Conservation (phyloP, 2,329 filamentous ascomycete genomes). For the Aspergillus quadrilineatus region DNA sequence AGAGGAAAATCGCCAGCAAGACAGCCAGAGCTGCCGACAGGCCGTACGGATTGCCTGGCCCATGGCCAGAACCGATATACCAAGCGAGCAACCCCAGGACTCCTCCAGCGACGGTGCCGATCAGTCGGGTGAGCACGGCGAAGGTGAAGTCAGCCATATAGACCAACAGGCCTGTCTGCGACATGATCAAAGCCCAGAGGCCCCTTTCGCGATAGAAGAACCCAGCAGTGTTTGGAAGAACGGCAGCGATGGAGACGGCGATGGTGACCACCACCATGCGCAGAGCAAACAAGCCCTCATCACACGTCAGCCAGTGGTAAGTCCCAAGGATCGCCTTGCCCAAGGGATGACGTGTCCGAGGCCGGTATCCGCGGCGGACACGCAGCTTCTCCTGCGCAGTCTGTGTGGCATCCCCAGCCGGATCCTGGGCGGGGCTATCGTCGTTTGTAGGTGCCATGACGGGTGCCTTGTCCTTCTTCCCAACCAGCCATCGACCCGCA, state of each 20-base stretch:
- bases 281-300: slow-evolving; percentile 48
- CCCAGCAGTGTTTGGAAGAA: slow-evolving; percentile 45
- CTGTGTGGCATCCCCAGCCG: slow-evolving; percentile 33
- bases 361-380: slow-evolving; percentile 35
- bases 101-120: slow-evolving; percentile 51
- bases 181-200: slow-evolving; percentile 55
- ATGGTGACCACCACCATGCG: slow-evolving; percentile 52
- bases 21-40: slow-evolving; percentile 45
- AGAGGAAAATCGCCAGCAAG: slow-evolving; percentile 35
- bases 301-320: slow-evolving; percentile 44
- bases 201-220: slow-evolving; percentile 56
- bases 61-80: slow-evolving; percentile 53
- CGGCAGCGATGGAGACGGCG: slow-evolving; percentile 44
- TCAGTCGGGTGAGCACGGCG: slow-evolving; percentile 42
- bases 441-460: slow-evolving; percentile 13
- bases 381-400: slow-evolving; percentile 39
- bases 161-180: slow-evolving; percentile 49
- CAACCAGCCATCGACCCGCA: slow-evolving; percentile 41
- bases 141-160: slow-evolving; percentile 55
- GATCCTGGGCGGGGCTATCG: slow-evolving; percentile 27
- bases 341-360: slow-evolving; percentile 26
- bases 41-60: slow-evolving; percentile 52
- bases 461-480: slow-evolving; percentile 27
- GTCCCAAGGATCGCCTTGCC: slow-evolving; percentile 30
- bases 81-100: slow-evolving; percentile 49